A percentile compares a stretch with the other conserved stretches of the same genome.
Evolutionary conservation across 176 grass and related monocot genomes (phyloP).

Genomic region (Oryza meyeriana): DNA sequence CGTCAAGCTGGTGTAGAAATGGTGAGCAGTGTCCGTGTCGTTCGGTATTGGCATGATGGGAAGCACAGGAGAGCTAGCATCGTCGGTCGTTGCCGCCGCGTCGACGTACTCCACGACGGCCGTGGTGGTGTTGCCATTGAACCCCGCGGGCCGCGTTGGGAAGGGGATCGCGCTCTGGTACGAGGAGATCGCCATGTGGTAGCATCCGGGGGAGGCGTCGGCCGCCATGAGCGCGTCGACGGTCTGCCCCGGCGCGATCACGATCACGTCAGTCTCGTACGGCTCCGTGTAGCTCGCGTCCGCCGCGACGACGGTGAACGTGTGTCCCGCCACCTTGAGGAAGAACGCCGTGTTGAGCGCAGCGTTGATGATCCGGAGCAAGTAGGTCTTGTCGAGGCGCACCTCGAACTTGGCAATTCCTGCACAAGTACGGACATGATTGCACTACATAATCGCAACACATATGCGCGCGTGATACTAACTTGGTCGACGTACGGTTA

Average conservation of each 20-base stretch:
- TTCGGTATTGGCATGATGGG: constrained; percentile 30
- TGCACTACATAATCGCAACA: neutral
- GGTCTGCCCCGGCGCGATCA: constrained; percentile 64
- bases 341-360: constrained; percentile 74
- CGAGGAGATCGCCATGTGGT: constrained; percentile 54
- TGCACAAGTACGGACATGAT: neutral
- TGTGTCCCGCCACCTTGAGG: constrained; percentile 68
- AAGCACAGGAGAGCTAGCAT: neutral
- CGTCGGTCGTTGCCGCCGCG: neutral
- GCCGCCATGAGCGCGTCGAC: constrained; percentile 65
- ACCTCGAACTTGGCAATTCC: constrained; percentile 50
- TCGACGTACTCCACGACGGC: constrained; percentile 45
- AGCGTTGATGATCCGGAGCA: constrained; percentile 76
- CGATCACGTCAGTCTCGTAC: constrained; percentile 63
- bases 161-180: constrained; percentile 35
- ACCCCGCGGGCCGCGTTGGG: neutral
- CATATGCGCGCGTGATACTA: neutral
- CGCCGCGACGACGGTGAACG: constrained; percentile 57
- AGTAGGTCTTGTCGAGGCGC: constrained; percentile 36
- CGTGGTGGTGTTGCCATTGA: constrained; percentile 30
- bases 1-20: constrained; percentile 51
- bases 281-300: constrained; percentile 68
- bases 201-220: constrained; percentile 31
- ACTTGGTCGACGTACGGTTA: constrained; percentile 33
- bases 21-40: constrained; percentile 38